Percentiles rank a stretch among this genome's conserved stretches.
Evolutionary conservation across 148 eudicot species (phyloP).

Genomic region (Limonium bicolor): DNA sequence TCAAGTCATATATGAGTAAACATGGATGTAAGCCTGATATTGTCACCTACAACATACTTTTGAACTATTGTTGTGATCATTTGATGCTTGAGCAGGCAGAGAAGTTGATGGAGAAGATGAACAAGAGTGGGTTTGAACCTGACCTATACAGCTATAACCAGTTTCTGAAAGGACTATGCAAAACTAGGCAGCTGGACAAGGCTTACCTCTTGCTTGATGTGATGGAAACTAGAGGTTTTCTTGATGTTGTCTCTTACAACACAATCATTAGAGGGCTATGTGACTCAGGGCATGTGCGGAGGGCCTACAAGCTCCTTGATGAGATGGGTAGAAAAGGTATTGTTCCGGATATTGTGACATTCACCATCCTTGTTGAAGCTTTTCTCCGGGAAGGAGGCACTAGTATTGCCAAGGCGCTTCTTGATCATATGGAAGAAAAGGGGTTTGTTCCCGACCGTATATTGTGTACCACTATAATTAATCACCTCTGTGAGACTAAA

Average conservation of each 20-base stretch:
- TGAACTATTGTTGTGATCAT: constrained; percentile 72
- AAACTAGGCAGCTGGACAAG: constrained; percentile 62
- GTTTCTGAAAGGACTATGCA: constrained; percentile 87
- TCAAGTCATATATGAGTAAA: constrained; percentile 57
- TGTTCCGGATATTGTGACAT: constrained; percentile 71
- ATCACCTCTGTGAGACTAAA: constrained; percentile 58
- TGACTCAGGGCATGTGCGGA: constrained; percentile 17
- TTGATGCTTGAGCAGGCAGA: constrained; percentile 72
- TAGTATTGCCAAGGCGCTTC: constrained; percentile 35
- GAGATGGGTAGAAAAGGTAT: constrained; percentile 71
- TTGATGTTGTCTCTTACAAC: constrained; percentile 76
- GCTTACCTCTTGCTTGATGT: constrained; percentile 61
- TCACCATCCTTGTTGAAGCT: constrained; percentile 64
- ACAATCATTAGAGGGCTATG: constrained; percentile 70
- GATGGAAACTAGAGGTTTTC: constrained; percentile 60
- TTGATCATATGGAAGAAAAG: constrained; percentile 63
- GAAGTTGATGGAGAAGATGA: constrained; percentile 60
- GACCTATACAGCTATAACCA: constrained; percentile 85
- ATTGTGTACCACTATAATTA: constrained; percentile 54
- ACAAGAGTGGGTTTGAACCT: constrained; percentile 35
- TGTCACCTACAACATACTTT: constrained; percentile 61
- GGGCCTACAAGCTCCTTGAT: constrained; percentile 51
- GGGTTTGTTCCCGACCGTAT: constrained; percentile 51
- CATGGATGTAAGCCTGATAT: constrained; percentile 76
- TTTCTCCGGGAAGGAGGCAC: constrained; percentile 54